phyloP scores from a whole-genome alignment of 176 grass and related monocot species.

The Carex kokanica region DNA sequence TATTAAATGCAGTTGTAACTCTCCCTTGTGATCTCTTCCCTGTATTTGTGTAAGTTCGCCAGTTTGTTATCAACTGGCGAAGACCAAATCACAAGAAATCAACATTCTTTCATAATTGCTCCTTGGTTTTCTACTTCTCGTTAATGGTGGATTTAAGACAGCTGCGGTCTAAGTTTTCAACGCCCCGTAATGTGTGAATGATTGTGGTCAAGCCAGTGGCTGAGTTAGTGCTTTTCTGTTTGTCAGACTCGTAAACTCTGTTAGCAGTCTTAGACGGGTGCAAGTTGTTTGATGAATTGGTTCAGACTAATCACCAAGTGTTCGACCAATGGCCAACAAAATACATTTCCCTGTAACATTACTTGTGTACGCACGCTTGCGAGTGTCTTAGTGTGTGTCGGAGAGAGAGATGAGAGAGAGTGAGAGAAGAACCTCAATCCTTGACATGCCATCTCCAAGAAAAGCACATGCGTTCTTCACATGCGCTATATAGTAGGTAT shows the following conservation, averaged over 20 bases:
- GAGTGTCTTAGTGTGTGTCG: neutral
- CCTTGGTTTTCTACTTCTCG: neutral
- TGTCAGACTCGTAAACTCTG: neutral
- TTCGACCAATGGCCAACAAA: neutral
- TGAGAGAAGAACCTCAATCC: slow-evolving; percentile 52
- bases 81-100: neutral
- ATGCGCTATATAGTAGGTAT: slow-evolving; percentile 94
- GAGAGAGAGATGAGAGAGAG: neutral
- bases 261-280: neutral
- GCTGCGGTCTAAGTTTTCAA: neutral
- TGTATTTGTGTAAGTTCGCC: neutral
- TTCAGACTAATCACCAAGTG: neutral
- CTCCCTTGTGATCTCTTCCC: neutral
- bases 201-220: neutral
- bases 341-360: neutral
- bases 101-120: neutral
- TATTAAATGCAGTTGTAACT: neutral
- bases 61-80: neutral
- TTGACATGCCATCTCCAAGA: slow-evolving; percentile 90
- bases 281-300: neutral
- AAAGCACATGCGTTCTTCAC: slow-evolving; percentile 84
- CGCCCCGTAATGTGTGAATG: neutral
- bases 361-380: neutral
- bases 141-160: neutral
- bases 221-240: neutral